phyloP scores from a whole-genome alignment of 371 early-diverging fungal species.

The Zychaea mexicana region DNA sequence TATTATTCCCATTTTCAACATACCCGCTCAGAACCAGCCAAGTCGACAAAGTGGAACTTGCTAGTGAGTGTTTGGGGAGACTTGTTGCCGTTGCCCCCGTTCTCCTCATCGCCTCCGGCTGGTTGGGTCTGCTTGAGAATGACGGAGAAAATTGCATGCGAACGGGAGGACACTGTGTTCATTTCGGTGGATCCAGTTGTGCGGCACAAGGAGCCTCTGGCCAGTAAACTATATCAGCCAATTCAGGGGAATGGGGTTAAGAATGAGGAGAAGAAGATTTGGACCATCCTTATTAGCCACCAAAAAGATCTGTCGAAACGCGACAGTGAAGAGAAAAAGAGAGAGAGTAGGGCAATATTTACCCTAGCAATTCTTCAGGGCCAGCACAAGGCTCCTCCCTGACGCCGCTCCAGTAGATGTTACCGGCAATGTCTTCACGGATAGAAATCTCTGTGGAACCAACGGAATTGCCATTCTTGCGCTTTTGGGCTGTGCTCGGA shows the following conservation, averaged over 20 bases:
- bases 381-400: conserved; percentile 76
- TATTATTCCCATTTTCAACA: neutral
- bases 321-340: neutral
- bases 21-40: conserved; percentile 84
- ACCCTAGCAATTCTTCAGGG: conserved; percentile 80
- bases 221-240: conserved; percentile 37
- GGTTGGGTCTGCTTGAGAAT: conserved; percentile 64
- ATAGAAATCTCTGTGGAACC: conserved; percentile 55
- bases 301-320: no score
- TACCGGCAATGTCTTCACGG: conserved; percentile 93
- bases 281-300: neutral
- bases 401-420: conserved; percentile 90
- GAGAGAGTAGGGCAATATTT: conserved; percentile 1
- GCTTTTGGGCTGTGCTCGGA: conserved; percentile 30
- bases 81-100: neutral
- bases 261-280: neutral
- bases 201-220: conserved; percentile 83
- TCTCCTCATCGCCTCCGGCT: conserved; percentile 12
- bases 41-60: conserved; percentile 96
- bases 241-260: neutral
- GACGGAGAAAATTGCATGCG: conserved; percentile 98
- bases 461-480: conserved; percentile 10
- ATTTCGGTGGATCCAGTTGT: conserved; percentile 98
- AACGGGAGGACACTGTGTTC: conserved; percentile 97
- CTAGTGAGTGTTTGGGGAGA: conserved; percentile 28